Evolutionary conservation across 805 yeast genomes (phyloP).

Genomic region (Kregervanrija fluxuum): DNA sequence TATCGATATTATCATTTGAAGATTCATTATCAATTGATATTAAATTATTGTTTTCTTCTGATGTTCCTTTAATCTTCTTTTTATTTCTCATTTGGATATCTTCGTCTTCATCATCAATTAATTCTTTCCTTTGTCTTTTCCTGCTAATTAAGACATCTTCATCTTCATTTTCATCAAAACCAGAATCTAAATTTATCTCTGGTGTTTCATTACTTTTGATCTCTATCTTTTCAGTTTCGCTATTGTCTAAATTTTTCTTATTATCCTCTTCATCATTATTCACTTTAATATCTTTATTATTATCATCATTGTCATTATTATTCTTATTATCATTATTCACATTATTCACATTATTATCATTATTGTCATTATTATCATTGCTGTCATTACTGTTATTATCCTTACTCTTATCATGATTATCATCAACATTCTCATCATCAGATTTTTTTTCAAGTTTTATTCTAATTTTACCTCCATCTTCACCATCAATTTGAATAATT

Average conservation of each 20-base stretch:
- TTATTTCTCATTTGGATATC: background rate
- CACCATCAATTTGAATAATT: constrained; percentile 6
- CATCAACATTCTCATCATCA: constrained; percentile 3
- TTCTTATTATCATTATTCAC: constrained; percentile 6
- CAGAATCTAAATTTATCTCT: background rate
- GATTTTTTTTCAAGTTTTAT: constrained; percentile 7
- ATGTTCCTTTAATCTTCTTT: background rate
- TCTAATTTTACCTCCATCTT: constrained; percentile 11
- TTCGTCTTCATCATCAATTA: constrained; percentile 4
- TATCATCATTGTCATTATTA: constrained; percentile 4
- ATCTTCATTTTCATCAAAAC: constrained; percentile 11
- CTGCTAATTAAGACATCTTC: constrained; percentile 6
- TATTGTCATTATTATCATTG: constrained; percentile 12
- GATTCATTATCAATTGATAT: constrained; percentile 9
- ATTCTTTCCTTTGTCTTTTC: constrained; percentile 1
- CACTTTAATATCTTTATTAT: constrained; percentile 1
- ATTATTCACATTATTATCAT: background rate
- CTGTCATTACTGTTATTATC: constrained; percentile 1
- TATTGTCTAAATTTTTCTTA: background rate
- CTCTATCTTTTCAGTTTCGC: constrained; percentile 1
- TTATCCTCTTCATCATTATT: background rate
- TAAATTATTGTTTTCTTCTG: background rate
- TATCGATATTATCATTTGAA: constrained; percentile 13
- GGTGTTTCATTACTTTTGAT: background rate
- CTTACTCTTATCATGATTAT: background rate